phyloP scores from a whole-genome alignment of 2,329 filamentous ascomycete species.

The Aspergillus japonicus region DNA sequence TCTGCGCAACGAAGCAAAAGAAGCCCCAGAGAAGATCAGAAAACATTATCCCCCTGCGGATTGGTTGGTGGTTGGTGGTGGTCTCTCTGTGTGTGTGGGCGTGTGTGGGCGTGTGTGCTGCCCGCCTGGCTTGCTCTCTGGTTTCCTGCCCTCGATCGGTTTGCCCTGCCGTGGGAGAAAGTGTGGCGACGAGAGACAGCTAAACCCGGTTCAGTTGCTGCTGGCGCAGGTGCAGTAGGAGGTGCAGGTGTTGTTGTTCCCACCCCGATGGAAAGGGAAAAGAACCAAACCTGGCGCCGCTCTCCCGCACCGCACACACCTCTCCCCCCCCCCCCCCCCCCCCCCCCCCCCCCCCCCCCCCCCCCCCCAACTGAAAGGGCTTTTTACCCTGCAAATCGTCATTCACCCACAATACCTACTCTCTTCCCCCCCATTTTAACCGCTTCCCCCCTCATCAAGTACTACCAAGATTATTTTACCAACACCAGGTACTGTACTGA shows the following conservation, averaged over 20 bases:
- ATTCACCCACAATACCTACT: not conserved
- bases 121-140: not conserved
- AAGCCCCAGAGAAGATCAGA: conserved; percentile 23
- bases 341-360: too few species aligned
- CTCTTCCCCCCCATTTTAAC: not conserved
- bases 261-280: conserved; percentile 5
- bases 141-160: not conserved
- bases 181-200: conserved; percentile 17
- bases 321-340: not conserved
- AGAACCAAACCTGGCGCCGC: conserved; percentile 16
- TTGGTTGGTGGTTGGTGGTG: not conserved
- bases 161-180: conserved; percentile 7
- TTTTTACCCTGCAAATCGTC: conserved; percentile 10
- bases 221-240: not conserved
- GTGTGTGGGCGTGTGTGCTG: not conserved
- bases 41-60: conserved; percentile 8
- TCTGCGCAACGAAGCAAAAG: conserved; percentile 22
- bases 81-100: not conserved
- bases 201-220: conserved; percentile 9
- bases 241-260: not conserved
- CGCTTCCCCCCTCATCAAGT: too few species aligned
- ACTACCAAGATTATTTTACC: not conserved
- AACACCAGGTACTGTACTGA: conserved; percentile 2
- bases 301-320: conserved; percentile 15
- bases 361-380: not conserved